Evolutionary conservation across 805 yeast genomes (phyloP).

Genomic region (Vanderwaltozyma tropicalis): DNA sequence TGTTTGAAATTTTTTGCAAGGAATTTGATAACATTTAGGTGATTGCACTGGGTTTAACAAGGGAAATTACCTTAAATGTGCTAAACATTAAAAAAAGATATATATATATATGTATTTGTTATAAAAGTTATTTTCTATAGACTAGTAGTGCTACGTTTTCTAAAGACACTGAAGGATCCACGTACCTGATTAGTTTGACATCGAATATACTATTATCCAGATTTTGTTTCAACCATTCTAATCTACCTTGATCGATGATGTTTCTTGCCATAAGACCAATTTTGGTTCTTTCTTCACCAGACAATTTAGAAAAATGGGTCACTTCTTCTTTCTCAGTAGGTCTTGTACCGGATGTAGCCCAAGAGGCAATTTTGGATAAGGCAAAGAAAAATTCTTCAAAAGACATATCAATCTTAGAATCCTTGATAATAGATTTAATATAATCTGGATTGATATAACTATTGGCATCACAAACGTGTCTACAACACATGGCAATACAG

Average conservation of each 20-base stretch:
- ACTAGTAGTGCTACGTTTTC: conserved; percentile 57
- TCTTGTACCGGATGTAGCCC: conserved; percentile 76
- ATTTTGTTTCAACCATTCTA: conserved; percentile 30
- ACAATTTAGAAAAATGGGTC: conserved; percentile 38
- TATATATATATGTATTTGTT: not conserved
- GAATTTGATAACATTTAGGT: too few species aligned
- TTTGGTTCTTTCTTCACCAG: conserved; percentile 39
- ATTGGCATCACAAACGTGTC: conserved; percentile 69
- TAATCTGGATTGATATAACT: conserved; percentile 23
- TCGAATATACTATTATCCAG: conserved; percentile 32
- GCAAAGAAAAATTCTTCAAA: conserved; percentile 32
- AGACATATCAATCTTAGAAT: conserved; percentile 15
- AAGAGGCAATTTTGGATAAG: conserved; percentile 60
- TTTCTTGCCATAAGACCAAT: conserved; percentile 64
- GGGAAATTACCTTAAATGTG: too few species aligned
- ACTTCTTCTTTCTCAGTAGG: conserved; percentile 28
- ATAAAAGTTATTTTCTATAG: conserved; percentile 1
- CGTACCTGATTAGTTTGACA: conserved; percentile 50
- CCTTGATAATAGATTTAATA: conserved; percentile 31
- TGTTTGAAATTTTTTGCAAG: not conserved
- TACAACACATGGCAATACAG: conserved; percentile 85
- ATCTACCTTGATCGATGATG: conserved; percentile 63
- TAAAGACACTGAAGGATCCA: conserved; percentile 43
- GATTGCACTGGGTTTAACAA: too few species aligned
- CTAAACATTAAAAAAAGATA: not conserved